Evolutionary conservation across 2,329 filamentous ascomycete species (phyloP), one percentile per base, ranked within the genome.

Genomic region (Talaromyces islandicus): DNA sequence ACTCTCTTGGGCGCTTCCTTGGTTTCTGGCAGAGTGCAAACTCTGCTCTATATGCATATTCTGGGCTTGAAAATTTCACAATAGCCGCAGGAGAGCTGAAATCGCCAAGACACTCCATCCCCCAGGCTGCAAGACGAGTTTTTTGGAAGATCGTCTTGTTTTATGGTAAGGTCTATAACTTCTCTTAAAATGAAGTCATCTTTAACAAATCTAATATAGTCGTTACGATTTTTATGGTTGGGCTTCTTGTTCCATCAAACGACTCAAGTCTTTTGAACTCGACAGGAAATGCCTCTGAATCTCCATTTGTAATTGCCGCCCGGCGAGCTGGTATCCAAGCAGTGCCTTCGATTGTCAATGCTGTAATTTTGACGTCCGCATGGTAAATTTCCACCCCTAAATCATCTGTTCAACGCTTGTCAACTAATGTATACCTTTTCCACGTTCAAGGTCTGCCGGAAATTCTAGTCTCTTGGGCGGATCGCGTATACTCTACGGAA

Each of bases 391-490:
- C 14, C 24, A 21, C 7, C 24, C 9, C 14, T 7, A 1, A 25
- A 17, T n/a, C 24, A n/a, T n/a, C 63, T 86, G 88, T 68, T 78
- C 75, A 54, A 72, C 82, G 9, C 17, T 11, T 55, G 77, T 81
- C 19, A 83, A 82, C 67, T 68, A 29, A 52, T 6, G 14, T 29
- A 10, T 17, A 17, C 7, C 11, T 29, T 27, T 12, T 19, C 48
- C 25, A 27, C 14, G 5, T 52, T 17, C 9, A 52, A 52, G 48
- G 48, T 90, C 88, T 0, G 89, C 90, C 7, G 90, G 88, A 62
- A 91, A 90, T 75, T 89, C 88, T 17, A 89, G 89, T 74, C 82
- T 92, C 60, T 90, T 89, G 75, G 88, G 87, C 38, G 86, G 85
- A 62, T 87, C 84, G 59, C 85, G 88, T 24, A 85, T 88, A 50